Evolutionary conservation across 139 green algal genomes (phyloP).

Genomic region (Asterochloris sp.): DNA sequence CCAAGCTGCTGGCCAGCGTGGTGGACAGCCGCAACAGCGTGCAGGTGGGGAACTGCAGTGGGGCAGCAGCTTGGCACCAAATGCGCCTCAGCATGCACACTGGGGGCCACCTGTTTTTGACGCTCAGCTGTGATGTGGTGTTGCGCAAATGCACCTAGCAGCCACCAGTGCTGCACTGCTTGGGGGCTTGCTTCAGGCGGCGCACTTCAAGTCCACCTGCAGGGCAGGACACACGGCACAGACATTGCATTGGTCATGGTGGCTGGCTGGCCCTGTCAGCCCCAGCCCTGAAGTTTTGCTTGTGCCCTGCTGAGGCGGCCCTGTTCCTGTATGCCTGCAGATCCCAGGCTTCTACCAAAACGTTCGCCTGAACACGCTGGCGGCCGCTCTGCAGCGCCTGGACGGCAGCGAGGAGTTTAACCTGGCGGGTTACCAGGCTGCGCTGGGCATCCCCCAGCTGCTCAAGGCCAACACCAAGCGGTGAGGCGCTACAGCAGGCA

Average conservation of each 20-base stretch:
- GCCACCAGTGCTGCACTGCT: too few species aligned
- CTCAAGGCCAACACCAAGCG: slow-evolving; percentile 7
- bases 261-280: too few species aligned
- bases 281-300: too few species aligned
- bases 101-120: too few species aligned
- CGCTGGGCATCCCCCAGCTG: slow-evolving; percentile 70
- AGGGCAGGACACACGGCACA: too few species aligned
- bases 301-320: background rate
- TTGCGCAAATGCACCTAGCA: too few species aligned
- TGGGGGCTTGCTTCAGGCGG: too few species aligned
- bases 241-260: too few species aligned
- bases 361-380: slow-evolving; percentile 66
- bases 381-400: slow-evolving; percentile 58
- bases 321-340: background rate
- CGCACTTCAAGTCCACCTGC: too few species aligned
- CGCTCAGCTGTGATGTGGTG: too few species aligned
- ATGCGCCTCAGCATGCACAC: background rate
- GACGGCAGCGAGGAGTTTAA: slow-evolving; percentile 59
- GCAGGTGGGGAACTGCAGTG: background rate
- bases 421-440: slow-evolving; percentile 50
- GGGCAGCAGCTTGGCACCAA: background rate
- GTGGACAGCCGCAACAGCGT: slow-evolving; percentile 53
- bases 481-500: background rate
- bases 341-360: slow-evolving; percentile 82
- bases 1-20: slow-evolving; percentile 64